Percentiles rank a stretch among this genome's conserved stretches.
phyloP scores from a whole-genome alignment of 2,329 filamentous ascomycete species.

The Cladosporium sp. region DNA sequence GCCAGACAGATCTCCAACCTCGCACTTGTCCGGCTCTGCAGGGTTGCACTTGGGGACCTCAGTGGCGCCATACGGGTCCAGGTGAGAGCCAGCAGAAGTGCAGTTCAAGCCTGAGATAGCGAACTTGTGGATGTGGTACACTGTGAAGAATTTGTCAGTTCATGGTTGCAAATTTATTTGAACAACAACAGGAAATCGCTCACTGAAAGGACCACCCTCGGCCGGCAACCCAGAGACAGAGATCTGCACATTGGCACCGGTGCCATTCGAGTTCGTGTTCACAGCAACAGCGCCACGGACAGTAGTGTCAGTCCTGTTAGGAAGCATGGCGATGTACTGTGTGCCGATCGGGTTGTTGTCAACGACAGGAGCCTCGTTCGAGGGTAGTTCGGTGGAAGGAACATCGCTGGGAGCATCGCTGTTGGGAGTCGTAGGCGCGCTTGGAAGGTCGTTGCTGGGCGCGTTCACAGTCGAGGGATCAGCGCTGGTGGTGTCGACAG shows the following conservation, averaged over 20 bases:
- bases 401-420: neutral
- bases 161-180: neutral
- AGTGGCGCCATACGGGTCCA: slow-evolving; percentile 46
- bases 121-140: slow-evolving; percentile 49
- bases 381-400: neutral
- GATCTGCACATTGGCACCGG: slow-evolving; percentile 43
- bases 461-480: neutral
- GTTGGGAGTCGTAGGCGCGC: neutral
- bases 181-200: slow-evolving; percentile 18
- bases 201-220: slow-evolving; percentile 47
- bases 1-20: slow-evolving; percentile 48
- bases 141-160: slow-evolving; percentile 26
- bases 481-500: neutral
- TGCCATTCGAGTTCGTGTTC: slow-evolving; percentile 36
- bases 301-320: slow-evolving; percentile 34
- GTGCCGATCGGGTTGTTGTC: slow-evolving; percentile 42
- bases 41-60: slow-evolving; percentile 41
- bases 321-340: slow-evolving; percentile 41
- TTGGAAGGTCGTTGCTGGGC: neutral
- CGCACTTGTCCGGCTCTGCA: slow-evolving; percentile 40
- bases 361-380: slow-evolving; percentile 35
- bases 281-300: slow-evolving; percentile 40
- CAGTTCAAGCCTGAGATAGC: slow-evolving; percentile 47
- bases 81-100: slow-evolving; percentile 42
- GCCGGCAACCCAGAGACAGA: slow-evolving; percentile 43